Evolutionary conservation across 306 rosid genomes (phyloP).

Genomic region (Medicago ruthenica): DNA sequence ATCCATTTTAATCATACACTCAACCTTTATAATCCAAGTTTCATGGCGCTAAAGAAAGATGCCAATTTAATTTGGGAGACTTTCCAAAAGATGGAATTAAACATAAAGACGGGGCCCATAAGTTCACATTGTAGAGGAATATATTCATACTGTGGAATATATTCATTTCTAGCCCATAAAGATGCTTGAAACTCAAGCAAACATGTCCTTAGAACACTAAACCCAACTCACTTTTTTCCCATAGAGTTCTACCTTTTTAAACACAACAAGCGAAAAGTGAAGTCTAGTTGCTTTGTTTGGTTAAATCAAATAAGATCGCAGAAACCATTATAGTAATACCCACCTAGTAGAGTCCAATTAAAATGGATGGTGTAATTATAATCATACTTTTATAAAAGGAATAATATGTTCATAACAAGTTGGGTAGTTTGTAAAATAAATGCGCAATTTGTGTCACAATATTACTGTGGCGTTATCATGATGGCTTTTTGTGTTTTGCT

Average conservation of each 20-base stretch:
- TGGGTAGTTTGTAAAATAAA: neutral
- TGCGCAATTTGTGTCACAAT: neutral
- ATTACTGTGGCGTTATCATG: neutral
- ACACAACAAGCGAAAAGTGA: constrained; percentile 58
- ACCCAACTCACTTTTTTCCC: constrained; percentile 59
- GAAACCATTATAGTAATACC: constrained; percentile 13
- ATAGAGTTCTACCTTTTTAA: constrained; percentile 53
- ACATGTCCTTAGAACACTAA: constrained; percentile 70
- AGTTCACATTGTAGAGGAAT: constrained; percentile 68
- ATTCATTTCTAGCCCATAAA: constrained; percentile 68
- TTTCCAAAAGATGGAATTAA: constrained; percentile 49
- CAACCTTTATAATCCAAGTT: neutral
- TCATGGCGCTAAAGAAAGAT: constrained; percentile 22
- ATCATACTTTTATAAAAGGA: neutral
- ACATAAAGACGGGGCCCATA: constrained; percentile 68
- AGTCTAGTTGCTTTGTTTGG: constrained; percentile 64
- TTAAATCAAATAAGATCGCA: constrained; percentile 59
- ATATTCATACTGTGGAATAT: constrained; percentile 87
- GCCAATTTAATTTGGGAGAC: constrained; percentile 6
- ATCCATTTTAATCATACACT: neutral
- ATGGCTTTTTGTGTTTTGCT: neutral
- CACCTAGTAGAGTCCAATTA: neutral
- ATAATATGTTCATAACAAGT: neutral
- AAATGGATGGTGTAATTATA: neutral
- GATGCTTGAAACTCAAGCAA: constrained; percentile 99